Conservation (phyloP, 1,284 basidiomycete species). For the Rhizopogon parksii region DNA sequence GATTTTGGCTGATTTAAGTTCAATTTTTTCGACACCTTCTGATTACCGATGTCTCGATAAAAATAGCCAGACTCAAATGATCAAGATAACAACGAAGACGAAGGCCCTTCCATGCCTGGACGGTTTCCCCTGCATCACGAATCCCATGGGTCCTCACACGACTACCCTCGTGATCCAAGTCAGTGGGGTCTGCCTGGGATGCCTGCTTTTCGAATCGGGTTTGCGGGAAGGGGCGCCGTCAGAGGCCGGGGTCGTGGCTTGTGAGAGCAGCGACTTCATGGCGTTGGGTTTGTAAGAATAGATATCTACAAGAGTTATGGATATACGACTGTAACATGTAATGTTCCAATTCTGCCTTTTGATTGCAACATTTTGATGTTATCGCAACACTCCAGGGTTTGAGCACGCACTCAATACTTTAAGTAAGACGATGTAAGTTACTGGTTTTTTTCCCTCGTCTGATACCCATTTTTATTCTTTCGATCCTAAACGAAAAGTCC, state of each 20-base stretch:
- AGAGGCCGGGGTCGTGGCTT: constrained; percentile 9
- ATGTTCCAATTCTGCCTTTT: constrained; percentile 3
- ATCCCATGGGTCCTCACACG: constrained; percentile 4
- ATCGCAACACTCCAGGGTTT: neutral
- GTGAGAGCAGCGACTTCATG: constrained; percentile 8
- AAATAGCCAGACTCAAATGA: constrained; percentile 13
- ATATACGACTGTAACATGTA: constrained; percentile 8
- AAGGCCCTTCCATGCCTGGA: constrained; percentile 19
- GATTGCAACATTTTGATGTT: neutral
- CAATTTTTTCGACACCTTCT: neutral
- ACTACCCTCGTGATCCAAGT: constrained; percentile 6
- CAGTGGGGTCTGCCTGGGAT: constrained; percentile 7
- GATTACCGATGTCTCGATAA: constrained; percentile 5
- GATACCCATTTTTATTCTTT: neutral
- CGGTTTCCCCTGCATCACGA: constrained; percentile 17
- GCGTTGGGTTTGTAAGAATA: constrained; percentile 8
- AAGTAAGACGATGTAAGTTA: neutral
- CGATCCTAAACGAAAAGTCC: neutral
- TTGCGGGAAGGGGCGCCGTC: constrained; percentile 24
- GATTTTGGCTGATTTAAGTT: constrained; percentile 11
- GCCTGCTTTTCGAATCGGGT: constrained; percentile 25
- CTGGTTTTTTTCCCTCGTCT: neutral
- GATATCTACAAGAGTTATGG: neutral
- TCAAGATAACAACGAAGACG: constrained; percentile 13
- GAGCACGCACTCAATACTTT: neutral